Evolutionary conservation across 73 alveolate species (phyloP).

Genomic region (Tetrahymena borealis): DNA sequence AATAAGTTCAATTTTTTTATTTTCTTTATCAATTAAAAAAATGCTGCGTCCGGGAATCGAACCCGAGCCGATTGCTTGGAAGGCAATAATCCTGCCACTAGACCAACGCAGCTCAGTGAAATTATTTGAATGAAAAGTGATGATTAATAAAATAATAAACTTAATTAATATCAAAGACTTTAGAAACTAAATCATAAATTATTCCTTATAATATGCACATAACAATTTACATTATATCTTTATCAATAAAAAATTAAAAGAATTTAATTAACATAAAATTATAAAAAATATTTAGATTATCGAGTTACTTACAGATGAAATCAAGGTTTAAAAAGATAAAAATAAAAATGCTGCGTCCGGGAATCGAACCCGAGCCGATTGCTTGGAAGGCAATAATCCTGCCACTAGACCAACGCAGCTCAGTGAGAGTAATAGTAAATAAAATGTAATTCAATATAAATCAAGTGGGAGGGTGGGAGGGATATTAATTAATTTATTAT

Average conservation of each 20-base stretch:
- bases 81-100: slow-evolving; percentile 4
- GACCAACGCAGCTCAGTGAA: slow-evolving; percentile 6
- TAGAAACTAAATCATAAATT: no score
- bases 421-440: neutral
- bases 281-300: no score
- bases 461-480: no score
- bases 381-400: slow-evolving; percentile 4
- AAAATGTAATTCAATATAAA: neutral
- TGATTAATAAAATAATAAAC: neutral
- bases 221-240: neutral
- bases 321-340: no score
- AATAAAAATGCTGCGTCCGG: slow-evolving; percentile 3
- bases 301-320: no score
- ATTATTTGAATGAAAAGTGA: neutral
- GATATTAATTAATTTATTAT: no score
- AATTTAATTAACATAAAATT: no score
- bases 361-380: slow-evolving; percentile 6
- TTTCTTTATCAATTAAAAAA: neutral
- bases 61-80: slow-evolving; percentile 7
- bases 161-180: no score
- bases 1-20: no score
- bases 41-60: slow-evolving; percentile 7
- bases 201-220: no score
- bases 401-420: slow-evolving; percentile 7
- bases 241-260: neutral